phyloP scores from a whole-genome alignment of 345 rosid species.

The Populus tremula region DNA sequence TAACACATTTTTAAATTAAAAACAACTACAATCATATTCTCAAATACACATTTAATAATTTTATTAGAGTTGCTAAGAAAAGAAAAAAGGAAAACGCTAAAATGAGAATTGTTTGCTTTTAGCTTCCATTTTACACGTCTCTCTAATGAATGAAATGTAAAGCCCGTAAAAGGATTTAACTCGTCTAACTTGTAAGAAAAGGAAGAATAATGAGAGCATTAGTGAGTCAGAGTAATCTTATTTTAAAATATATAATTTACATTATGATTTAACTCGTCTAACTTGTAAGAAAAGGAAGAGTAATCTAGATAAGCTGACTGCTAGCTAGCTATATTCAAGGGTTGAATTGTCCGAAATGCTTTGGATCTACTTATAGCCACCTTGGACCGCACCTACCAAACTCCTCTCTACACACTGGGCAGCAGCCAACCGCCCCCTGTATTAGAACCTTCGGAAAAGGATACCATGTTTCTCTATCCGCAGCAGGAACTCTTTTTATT shows the following conservation, averaged over 20 bases:
- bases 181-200: not conserved
- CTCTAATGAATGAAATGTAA: too few species aligned
- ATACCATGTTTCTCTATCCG: too few species aligned
- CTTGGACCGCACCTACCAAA: not conserved
- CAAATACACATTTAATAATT: fast-evolving
- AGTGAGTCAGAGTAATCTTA: too few species aligned
- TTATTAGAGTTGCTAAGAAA: fast-evolving
- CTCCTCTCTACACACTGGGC: not conserved
- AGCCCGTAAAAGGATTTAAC: too few species aligned
- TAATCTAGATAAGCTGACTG: not conserved
- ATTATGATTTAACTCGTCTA: too few species aligned
- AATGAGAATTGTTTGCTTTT: too few species aligned
- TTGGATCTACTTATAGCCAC: not conserved
- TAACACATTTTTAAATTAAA: too few species aligned
- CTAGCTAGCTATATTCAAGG: not conserved
- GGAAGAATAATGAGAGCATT: not conserved
- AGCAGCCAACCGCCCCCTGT: not conserved
- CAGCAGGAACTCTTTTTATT: too few species aligned
- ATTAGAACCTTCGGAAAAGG: not conserved
- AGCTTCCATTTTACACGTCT: too few species aligned
- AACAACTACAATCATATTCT: too few species aligned
- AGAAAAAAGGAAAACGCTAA: too few species aligned
- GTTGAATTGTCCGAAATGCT: not conserved
- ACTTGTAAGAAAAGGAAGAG: not conserved
- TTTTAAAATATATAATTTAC: too few species aligned